Base-by-base conservation (phyloP, 768 basidiomycete genomes). In the Macrocybe gigantea region DNA sequence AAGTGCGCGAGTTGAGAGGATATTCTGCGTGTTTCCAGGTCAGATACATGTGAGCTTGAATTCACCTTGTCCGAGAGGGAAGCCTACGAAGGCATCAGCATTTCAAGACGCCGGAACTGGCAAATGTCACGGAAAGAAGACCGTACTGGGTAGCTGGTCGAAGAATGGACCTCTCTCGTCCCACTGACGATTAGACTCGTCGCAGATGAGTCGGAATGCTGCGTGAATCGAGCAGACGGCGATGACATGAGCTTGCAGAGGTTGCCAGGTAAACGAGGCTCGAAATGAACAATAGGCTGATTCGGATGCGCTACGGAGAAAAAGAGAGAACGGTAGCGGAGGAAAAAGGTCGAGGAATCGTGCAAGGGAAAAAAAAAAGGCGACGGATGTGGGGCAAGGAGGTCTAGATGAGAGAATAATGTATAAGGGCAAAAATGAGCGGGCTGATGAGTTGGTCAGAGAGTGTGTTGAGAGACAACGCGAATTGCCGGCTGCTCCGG, bases 111-210 rank as follows among this genome's bases (percentile, higher is more conserved):
- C 41, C 40, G 13, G 30, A 39, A 41, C 14, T n/a, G 22, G 22
- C 22, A 22, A 22, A 22, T 4, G 22, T 22, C 22, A 22, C 22
- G 4, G 22, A 22, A 22, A 22, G 14, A 6, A 15, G 39, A 29
- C 53, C 57, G n/a, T 43, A 60, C 59, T 36, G 52, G 45, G 44
- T 55, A 55, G 12, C 45, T 38, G 22, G 54, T 50, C 30, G 51
- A 36, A 11, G 45, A 42, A 22, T 37, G 33, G 22, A 15, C 48
- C 56, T 22, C 45, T 44, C 5, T n/a, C 33, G 7, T 50, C 14
- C 11, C 34, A 45, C 6, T 33, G 44, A 13, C 48, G 42, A 31
- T 33, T 32, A 15, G 50, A 47, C 57, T 60, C 10, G 41, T 52
- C 22, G 53, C 50, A 30, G 59, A 60, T 11, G 48, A 47, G 29